phyloP scores from a whole-genome alignment of 2,329 filamentous ascomycete species.

The Cadophora luteo-olivacea region DNA sequence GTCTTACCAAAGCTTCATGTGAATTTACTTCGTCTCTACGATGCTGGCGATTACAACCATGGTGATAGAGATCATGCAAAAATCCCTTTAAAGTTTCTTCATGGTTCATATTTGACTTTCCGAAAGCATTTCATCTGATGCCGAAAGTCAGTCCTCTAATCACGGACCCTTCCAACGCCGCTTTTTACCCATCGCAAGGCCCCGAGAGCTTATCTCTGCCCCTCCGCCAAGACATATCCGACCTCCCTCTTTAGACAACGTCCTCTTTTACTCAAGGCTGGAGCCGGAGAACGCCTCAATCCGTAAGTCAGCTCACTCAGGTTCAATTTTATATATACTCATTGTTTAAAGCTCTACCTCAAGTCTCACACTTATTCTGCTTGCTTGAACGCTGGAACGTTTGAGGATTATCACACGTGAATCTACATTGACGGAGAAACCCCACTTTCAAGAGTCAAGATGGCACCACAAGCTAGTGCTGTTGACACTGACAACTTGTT shows the following conservation, averaged over 20 bases:
- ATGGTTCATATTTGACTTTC: too few species aligned
- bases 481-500: slow-evolving; percentile 59
- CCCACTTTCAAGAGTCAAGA: slow-evolving; percentile 23
- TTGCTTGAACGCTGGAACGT: not conserved
- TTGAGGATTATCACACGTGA: slow-evolving; percentile 6
- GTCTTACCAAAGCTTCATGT: too few species aligned
- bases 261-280: slow-evolving; percentile 26
- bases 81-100: too few species aligned
- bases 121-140: too few species aligned
- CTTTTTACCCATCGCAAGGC: not conserved
- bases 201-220: slow-evolving; percentile 24
- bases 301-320: slow-evolving; percentile 13
- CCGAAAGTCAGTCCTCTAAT: too few species aligned
- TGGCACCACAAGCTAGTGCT: slow-evolving; percentile 40
- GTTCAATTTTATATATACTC: not conserved
- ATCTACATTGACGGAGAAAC: not conserved
- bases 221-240: slow-evolving; percentile 21
- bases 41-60: too few species aligned
- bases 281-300: slow-evolving; percentile 23
- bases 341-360: not conserved
- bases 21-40: too few species aligned
- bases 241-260: slow-evolving; percentile 21
- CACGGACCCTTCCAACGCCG: not conserved
- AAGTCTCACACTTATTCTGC: not conserved
- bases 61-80: too few species aligned